phyloP scores from a whole-genome alignment of 768 basidiomycete species.

The Tricholoma flavovirens region DNA sequence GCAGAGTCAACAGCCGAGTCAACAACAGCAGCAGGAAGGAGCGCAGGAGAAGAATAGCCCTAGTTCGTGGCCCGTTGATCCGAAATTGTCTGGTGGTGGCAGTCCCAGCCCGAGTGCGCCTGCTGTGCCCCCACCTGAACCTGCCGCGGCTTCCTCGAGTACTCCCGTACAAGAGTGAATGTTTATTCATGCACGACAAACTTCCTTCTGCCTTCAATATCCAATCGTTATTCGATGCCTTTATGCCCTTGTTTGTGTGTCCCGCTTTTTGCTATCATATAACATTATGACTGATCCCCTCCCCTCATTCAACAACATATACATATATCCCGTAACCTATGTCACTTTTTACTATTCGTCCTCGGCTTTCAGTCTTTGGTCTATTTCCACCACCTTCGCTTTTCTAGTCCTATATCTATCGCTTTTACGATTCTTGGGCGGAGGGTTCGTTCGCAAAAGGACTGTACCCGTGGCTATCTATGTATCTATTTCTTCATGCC shows the following conservation, averaged over 20 bases:
- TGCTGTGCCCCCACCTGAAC: not conserved
- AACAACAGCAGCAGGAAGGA: not conserved
- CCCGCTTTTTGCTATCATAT: not conserved
- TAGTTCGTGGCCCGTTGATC: not conserved
- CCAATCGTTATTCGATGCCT: not conserved
- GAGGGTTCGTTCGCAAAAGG: conserved; percentile 4
- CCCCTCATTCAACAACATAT: too few relatives aligned
- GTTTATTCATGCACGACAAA: not conserved
- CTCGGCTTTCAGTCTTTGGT: not conserved
- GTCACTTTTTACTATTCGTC: conserved; percentile 2
- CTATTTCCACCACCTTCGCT: not conserved
- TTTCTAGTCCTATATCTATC: not conserved
- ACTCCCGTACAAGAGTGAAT: not conserved
- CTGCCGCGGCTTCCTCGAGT: not conserved
- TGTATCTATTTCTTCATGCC: not conserved
- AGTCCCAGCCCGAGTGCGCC: not conserved
- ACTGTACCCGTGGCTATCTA: not conserved
- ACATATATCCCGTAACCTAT: conserved; percentile 4
- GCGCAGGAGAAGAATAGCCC: not conserved
- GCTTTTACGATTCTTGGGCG: not conserved
- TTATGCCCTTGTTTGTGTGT: not conserved
- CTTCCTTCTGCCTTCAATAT: not conserved
- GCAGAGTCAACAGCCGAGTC: too few relatives aligned
- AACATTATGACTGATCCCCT: not conserved
- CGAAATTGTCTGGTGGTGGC: not conserved